A percentile compares a stretch with the other conserved stretches of the same genome.
Conservation (phyloP, 257 asterid species). For the Solanum pinnatisectum region DNA sequence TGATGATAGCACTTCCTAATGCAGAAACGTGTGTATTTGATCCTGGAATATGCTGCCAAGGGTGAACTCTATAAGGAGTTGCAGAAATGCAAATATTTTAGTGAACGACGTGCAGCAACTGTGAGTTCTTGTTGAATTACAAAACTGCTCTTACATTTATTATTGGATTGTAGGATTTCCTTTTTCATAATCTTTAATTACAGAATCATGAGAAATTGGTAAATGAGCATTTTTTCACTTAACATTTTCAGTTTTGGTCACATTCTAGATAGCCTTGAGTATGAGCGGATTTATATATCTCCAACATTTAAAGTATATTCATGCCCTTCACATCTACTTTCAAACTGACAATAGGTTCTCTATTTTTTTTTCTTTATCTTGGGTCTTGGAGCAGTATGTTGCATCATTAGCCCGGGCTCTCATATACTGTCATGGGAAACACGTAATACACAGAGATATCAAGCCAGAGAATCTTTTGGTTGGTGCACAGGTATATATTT, state of each 20-base stretch:
- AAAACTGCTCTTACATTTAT: not conserved
- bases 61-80: constrained; percentile 94
- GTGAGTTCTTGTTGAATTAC: constrained; percentile 31
- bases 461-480: constrained; percentile 95
- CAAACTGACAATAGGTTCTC: not conserved
- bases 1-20: constrained; percentile 1
- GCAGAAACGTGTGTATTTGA: constrained; percentile 92
- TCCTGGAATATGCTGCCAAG: constrained; percentile 85
- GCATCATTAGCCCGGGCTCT: constrained; percentile 96
- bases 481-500: constrained; percentile 64
- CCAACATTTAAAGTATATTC: not conserved
- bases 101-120: constrained; percentile 89
- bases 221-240: not conserved
- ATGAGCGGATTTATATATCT: not conserved
- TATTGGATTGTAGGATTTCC: not conserved
- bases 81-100: constrained; percentile 73
- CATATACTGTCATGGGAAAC: constrained; percentile 94
- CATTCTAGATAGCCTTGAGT: not conserved
- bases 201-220: not conserved
- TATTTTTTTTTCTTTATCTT: not conserved
- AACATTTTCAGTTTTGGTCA: not conserved
- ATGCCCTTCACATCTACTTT: not conserved
- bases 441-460: constrained; percentile 91
- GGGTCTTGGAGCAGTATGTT: constrained; percentile 48
- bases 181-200: not conserved